phyloP scores from a whole-genome alignment of 1,284 basidiomycete species.

The Boletellus sp. region DNA sequence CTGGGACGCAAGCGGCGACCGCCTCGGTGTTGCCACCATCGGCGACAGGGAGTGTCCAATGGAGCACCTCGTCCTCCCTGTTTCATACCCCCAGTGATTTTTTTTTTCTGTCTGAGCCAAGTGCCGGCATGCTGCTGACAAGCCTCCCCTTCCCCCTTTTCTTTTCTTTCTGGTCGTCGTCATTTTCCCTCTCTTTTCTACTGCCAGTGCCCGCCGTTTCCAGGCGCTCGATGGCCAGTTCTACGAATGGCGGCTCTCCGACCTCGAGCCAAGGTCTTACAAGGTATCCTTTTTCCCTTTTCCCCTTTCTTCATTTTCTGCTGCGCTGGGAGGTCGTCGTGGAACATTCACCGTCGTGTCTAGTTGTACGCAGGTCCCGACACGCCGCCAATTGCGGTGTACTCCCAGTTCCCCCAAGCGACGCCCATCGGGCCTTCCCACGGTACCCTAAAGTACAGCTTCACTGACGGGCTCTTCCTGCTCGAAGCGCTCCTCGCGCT shows the following conservation, averaged over 20 bases:
- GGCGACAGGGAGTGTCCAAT: slow-evolving; percentile 55
- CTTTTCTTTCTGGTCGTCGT: not conserved
- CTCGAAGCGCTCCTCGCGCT: slow-evolving; percentile 62
- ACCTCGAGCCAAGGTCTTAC: slow-evolving; percentile 46
- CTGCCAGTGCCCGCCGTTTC: slow-evolving; percentile 55
- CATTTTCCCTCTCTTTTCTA: slow-evolving; percentile 4
- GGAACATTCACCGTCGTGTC: slow-evolving; percentile 1
- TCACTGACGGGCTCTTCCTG: slow-evolving; percentile 55
- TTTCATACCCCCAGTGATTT: slow-evolving; percentile 45
- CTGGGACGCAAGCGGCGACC: slow-evolving; percentile 51
- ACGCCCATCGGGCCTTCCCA: slow-evolving; percentile 61
- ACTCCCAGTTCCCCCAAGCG: slow-evolving; percentile 48
- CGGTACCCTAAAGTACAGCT: slow-evolving; percentile 59
- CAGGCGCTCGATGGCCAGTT: slow-evolving; percentile 46
- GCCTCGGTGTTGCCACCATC: slow-evolving; percentile 56
- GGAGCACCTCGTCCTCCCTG: slow-evolving; percentile 55
- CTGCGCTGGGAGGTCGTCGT: not conserved
- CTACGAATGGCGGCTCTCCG: slow-evolving; percentile 60
- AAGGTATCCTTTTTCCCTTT: slow-evolving; percentile 36
- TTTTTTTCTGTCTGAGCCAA: not conserved
- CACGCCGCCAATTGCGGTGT: slow-evolving; percentile 49
- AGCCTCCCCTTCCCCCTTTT: not conserved
- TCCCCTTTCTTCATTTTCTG: not conserved
- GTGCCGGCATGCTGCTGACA: slow-evolving; percentile 10
- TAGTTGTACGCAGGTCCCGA: slow-evolving; percentile 49